Percentiles rank a stretch among this genome's conserved stretches.
These are phyloP conservation scores for Begonia peltatifolia DNA, from an alignment of 306 rosid genomes.

Conservation along the genomic window DNA sequence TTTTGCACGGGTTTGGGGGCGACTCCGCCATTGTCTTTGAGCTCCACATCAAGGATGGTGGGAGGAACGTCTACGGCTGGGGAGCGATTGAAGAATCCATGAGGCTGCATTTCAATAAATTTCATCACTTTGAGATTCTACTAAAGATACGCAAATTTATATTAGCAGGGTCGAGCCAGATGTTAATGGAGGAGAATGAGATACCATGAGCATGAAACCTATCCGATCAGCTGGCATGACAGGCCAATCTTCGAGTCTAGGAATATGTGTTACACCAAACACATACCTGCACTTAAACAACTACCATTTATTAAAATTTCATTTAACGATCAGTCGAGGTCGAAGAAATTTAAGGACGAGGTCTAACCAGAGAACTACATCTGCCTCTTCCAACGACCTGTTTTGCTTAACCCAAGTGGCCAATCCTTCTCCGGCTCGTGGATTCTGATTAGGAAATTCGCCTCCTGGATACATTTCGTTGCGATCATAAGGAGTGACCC, in stretches of 20 bases:
- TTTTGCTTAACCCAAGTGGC: constrained; percentile 68
- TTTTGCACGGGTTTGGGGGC: constrained; percentile 18
- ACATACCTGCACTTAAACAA: constrained; percentile 41
- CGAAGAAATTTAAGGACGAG: constrained; percentile 4
- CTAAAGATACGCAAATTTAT: neutral
- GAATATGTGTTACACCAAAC: constrained; percentile 70
- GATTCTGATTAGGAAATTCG: constrained; percentile 79
- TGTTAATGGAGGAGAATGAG: neutral
- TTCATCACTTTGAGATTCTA: neutral
- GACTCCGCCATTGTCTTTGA: constrained; percentile 16
- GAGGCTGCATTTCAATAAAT: constrained; percentile 43
- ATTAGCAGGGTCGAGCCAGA: neutral
- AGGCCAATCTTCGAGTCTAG: constrained; percentile 92
- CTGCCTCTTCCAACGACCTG: constrained; percentile 57
- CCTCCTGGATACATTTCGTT: constrained; percentile 76
- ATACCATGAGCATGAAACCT: constrained; percentile 68
- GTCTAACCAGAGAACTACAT: constrained; percentile 55
- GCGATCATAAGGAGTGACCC: constrained; percentile 60
- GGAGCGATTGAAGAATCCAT: constrained; percentile 82
- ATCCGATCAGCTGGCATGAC: constrained; percentile 87
- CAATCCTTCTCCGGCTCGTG: constrained; percentile 63
- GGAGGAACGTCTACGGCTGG: constrained; percentile 72
- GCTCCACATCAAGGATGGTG: constrained; percentile 13
- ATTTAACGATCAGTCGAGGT: neutral
- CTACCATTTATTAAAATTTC: no score